Percentiles rank a stretch among this genome's conserved stretches.
Conservation (phyloP, 768 basidiomycete genomes). For the Mycena pura region DNA sequence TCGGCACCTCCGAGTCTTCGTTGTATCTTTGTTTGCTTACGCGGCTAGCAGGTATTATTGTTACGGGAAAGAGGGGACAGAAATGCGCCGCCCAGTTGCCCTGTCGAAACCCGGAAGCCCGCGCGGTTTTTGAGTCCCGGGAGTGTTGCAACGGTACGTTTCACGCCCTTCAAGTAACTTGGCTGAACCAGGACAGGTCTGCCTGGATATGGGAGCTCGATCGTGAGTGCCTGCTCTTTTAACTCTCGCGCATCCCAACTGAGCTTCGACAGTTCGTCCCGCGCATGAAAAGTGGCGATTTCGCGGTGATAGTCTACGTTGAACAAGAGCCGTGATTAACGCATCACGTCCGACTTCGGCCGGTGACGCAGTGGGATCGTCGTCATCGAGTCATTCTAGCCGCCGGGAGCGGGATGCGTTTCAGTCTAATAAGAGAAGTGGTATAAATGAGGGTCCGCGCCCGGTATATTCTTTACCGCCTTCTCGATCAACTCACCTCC, state of each 20-base stretch:
- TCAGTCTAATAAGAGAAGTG: no score
- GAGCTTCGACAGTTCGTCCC: conserved; percentile 8
- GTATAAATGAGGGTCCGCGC: not conserved
- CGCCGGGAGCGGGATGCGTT: no score
- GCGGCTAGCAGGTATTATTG: conserved; percentile 39
- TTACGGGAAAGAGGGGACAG: conserved; percentile 40
- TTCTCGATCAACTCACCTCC: not conserved
- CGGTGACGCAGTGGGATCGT: no score
- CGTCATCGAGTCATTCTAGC: no score
- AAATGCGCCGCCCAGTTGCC: conserved; percentile 43
- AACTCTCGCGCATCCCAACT: not conserved
- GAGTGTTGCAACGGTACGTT: conserved; percentile 70
- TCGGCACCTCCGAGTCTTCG: no score
- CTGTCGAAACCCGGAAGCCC: conserved; percentile 29
- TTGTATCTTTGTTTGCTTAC: not conserved
- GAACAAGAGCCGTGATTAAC: no score
- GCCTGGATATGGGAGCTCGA: conserved; percentile 22
- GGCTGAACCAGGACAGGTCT: conserved; percentile 24
- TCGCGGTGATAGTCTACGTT: no score
- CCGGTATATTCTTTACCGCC: not conserved
- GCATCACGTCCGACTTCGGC: no score
- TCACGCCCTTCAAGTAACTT: not conserved
- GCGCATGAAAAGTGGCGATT: conserved; percentile 24
- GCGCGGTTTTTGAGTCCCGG: conserved; percentile 59
- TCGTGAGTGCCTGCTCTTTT: not conserved